A percentile compares a stretch with the other conserved stretches of the same genome.
Conservation (phyloP, 108 stramenopile genomes). For the Discostella pseudostelligera region DNA sequence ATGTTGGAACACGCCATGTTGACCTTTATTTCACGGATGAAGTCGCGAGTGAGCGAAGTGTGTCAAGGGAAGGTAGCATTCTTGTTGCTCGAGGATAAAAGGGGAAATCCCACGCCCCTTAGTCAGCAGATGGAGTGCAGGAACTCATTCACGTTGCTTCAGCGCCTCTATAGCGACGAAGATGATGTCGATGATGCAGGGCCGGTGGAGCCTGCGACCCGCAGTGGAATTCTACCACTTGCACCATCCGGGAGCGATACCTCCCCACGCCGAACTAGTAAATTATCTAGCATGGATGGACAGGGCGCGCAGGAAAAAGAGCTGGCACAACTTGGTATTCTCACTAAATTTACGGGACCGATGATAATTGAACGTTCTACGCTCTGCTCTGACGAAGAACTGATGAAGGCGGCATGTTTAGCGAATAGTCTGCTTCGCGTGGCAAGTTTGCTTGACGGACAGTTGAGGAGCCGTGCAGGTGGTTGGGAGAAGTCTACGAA, state of each 20-base stretch:
- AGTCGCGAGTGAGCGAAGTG: conserved; percentile 64
- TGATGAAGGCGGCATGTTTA: conserved; percentile 74
- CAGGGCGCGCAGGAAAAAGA: conserved; percentile 58
- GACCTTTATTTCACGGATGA: conserved; percentile 87
- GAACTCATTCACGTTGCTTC: conserved; percentile 62
- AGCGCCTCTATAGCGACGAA: conserved; percentile 74
- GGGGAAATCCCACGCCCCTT: conserved; percentile 38
- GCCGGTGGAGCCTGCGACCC: conserved; percentile 30
- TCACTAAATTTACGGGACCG: conserved; percentile 67
- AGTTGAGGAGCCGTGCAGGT: conserved; percentile 59
- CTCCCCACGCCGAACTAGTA: conserved; percentile 36
- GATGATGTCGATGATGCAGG: conserved; percentile 58
- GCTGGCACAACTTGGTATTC: conserved; percentile 53
- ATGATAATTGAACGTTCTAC: conserved; percentile 44
- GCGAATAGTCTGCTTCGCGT: conserved; percentile 76
- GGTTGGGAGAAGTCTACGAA: conserved; percentile 55
- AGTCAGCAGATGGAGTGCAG: conserved; percentile 68
- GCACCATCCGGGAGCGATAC: conserved; percentile 66
- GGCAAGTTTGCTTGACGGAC: conserved; percentile 71
- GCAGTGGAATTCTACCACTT: conserved; percentile 44
- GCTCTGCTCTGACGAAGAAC: conserved; percentile 71
- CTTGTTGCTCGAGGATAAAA: conserved; percentile 57
- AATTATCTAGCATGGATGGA: conserved; percentile 54
- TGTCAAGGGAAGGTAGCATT: conserved; percentile 70
- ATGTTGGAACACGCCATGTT: conserved; percentile 84